Evolutionary conservation across 352 stramenopile species (phyloP), one percentile per base, ranked within the genome.

Genomic region (Phytophthora foliorum): DNA sequence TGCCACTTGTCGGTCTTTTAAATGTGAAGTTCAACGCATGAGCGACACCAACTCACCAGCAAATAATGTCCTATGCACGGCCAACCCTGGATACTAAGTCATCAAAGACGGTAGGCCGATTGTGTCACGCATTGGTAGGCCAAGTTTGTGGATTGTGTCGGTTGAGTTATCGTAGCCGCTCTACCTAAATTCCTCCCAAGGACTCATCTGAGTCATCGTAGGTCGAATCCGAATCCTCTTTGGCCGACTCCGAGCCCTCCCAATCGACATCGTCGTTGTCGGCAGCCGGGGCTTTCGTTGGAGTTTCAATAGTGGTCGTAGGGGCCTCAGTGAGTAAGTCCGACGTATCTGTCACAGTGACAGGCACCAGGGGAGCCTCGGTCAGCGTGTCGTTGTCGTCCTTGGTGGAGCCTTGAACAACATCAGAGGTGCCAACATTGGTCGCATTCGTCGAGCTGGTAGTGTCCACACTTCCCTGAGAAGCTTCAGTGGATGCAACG

Each of bases 161-260:
- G 41, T 6, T 21, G 39, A 25, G 16, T 8, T 22, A 6, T 21
- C 13, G 19, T 10, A 32, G 44, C 44, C 38, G 6, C 38, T 24
- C 29, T 34, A 34, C 27, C 27, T 72, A 67, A 32, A 57, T 46
- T 11, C 48, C 64, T 3, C 48, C 57, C 32, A 46, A 42, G 14
- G 57, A 62, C 9, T 57, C 64, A 11, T 53, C 57, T 13, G 41
- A 67, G 38, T 67, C 56, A 19, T 46, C 46, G 58, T 73, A 61
- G 21, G 27, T 63, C 4, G 65, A 73, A 31, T 68, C 49, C 19
- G 64, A 72, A 34, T 69, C 53, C 13, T 21, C 25, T 6, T 63
- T 41, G 6, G 29, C 21, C 32, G 41, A 48, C 38, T 69, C 65
- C n/a, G 65, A 69, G 17, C 65, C 65, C 4, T 73, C 65, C 57